Evolutionary conservation across 176 grass and related monocot genomes (phyloP).

Genomic region (Poa pratensis): DNA sequence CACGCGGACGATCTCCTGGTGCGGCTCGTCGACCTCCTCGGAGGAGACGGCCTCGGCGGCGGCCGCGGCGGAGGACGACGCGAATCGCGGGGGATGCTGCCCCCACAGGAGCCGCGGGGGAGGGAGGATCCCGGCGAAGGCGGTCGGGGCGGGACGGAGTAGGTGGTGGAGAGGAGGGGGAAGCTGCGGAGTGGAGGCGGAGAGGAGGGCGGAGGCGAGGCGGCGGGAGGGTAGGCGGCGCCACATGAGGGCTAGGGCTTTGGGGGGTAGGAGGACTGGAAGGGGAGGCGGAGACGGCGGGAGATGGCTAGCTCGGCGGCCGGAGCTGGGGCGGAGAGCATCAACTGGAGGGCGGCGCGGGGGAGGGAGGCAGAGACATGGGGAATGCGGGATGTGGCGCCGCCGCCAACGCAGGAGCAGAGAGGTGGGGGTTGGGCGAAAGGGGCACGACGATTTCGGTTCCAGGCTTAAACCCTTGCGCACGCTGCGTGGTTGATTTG

Average conservation of each 20-base stretch:
- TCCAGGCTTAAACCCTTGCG: slow-evolving; percentile 37
- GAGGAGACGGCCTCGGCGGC: slow-evolving; percentile 53
- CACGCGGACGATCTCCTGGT: slow-evolving; percentile 24
- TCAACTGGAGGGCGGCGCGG: slow-evolving; percentile 22
- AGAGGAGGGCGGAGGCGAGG: slow-evolving; percentile 38
- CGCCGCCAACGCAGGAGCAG: slow-evolving; percentile 21
- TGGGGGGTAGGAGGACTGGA: background rate
- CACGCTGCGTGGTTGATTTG: background rate
- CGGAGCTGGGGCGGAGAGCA: slow-evolving; percentile 36
- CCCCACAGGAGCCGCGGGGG: slow-evolving; percentile 34
- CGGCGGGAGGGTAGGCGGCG: slow-evolving; percentile 39
- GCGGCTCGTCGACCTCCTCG: slow-evolving; percentile 48
- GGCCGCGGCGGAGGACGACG: slow-evolving; percentile 47
- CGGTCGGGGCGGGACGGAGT: background rate
- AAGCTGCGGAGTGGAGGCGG: background rate
- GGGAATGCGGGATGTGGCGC: slow-evolving; percentile 24
- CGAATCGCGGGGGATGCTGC: slow-evolving; percentile 36
- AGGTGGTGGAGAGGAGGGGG: background rate
- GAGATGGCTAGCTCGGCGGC: slow-evolving; percentile 3
- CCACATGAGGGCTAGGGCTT: slow-evolving; percentile 49
- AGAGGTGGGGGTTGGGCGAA: background rate
- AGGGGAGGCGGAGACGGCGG: background rate
- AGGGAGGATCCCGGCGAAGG: background rate
- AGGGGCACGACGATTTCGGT: background rate
- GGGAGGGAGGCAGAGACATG: background rate